Base-by-base conservation (phyloP, 1,139 yeast species). In the Sugiyamaella pinicola region DNA sequence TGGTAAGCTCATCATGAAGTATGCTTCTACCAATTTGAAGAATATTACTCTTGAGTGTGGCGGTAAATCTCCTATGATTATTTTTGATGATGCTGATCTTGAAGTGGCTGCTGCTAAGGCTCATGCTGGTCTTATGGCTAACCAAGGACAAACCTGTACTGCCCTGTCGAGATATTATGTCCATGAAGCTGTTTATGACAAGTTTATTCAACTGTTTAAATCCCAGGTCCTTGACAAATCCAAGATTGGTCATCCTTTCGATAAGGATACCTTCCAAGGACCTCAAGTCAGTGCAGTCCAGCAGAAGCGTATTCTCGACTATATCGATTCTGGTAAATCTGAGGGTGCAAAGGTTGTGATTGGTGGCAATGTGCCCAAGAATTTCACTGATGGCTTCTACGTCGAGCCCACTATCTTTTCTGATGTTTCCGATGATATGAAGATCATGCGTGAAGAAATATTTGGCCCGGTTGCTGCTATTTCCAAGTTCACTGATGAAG, bases 291-390 rank as follows among this genome's bases (percentile, higher is more conserved):
- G 91, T 49, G 77, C 80, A 68, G 73, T 76, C 61, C 96, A 87
- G 76, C 79, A 84, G 67, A 82, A 85, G 72, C 85, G 84, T 75
- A 84, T 87, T 63, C 76, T 87, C 69, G 74, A 75, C 56, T 87
- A 84, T 74, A 84, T 87, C 67, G 82, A 85, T 61, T 69, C 75
- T 51, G 96, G 95, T 69, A 80, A 82, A 74, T 64, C 73, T 47
- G 90, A 84, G 71, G 95, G 95, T 69, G 91, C 90, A 55, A 78
- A 76, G 44, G 71, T 87, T 58, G 74, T 85, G 56, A 76, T 87
- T 60, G 95, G 96, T 71, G 96, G 96, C 73, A 79, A 78, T 65
- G 81, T 87, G 74, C 96, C 96, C 71, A 87, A 95, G 55, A 80
- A 86, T 64, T 85, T 87, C 67, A 80, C 84, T 51, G 89, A 95